These are phyloP conservation scores for Meyerozyma guilliermondii DNA, from an alignment of 1,139 yeast species.

Conservation along the genomic window DNA sequence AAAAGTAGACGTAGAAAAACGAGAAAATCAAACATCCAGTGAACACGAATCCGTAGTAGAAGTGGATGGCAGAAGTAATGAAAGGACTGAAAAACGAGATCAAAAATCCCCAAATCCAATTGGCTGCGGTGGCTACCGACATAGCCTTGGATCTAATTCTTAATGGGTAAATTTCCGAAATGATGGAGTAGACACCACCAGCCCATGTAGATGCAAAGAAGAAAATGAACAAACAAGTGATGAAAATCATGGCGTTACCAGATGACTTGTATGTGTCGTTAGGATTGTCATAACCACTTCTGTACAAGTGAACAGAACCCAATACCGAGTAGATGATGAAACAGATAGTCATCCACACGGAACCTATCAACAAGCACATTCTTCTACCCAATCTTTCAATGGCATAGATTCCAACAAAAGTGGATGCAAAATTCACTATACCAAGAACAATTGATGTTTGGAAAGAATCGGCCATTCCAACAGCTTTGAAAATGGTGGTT, in stretches of 20 bases:
- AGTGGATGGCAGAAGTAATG: conserved; percentile 42
- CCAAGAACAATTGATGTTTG: conserved; percentile 75
- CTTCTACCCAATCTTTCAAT: conserved; percentile 74
- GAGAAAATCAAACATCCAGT: conserved; percentile 63
- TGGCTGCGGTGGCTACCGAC: conserved; percentile 68
- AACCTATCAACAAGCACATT: conserved; percentile 53
- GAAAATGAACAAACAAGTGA: conserved; percentile 75
- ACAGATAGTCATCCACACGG: conserved; percentile 59
- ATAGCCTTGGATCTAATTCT: conserved; percentile 78
- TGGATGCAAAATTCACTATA: conserved; percentile 71
- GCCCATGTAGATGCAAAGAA: conserved; percentile 89
- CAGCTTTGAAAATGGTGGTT: conserved; percentile 71
- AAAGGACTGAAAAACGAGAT: conserved; percentile 75
- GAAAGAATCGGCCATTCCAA: conserved; percentile 70
- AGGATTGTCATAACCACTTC: conserved; percentile 39
- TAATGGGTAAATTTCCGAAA: conserved; percentile 75
- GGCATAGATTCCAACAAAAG: conserved; percentile 60
- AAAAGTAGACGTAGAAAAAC: conserved; percentile 57
- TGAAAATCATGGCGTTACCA: conserved; percentile 72
- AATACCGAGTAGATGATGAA: conserved; percentile 61
- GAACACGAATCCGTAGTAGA: conserved; percentile 69
- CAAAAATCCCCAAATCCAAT: conserved; percentile 77
- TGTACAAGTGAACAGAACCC: conserved; percentile 62
- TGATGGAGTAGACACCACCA: conserved; percentile 73
- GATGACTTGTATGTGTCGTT: conserved; percentile 38